Percentiles rank a stretch among this genome's conserved stretches.
Evolutionary conservation across 306 rosid genomes (phyloP).

Genomic region (Geum urbanum): DNA sequence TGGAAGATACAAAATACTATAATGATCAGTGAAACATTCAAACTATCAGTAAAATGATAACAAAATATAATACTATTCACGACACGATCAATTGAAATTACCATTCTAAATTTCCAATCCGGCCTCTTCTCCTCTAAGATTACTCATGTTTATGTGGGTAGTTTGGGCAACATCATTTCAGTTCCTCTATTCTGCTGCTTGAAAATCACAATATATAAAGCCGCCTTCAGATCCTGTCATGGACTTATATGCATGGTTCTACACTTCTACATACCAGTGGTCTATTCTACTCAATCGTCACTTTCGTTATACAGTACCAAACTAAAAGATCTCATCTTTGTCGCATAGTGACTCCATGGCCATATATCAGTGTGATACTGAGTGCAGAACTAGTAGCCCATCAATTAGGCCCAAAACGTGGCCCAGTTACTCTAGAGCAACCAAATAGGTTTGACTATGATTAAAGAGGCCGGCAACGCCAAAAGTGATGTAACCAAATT

Average conservation of each 20-base stretch:
- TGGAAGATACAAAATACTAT: background rate
- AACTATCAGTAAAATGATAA: background rate
- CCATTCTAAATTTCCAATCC: background rate
- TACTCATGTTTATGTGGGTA: background rate
- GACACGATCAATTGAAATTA: background rate
- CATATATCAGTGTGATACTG: too few relatives aligned
- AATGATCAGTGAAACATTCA: background rate
- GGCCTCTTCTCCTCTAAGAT: background rate
- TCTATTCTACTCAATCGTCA: background rate
- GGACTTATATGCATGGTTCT: background rate
- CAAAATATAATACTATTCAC: background rate
- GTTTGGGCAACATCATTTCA: background rate
- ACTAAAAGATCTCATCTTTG: background rate
- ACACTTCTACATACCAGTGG: background rate
- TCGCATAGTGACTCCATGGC: background rate
- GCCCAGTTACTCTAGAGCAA: too few relatives aligned
- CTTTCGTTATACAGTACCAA: background rate
- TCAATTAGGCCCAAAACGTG: too few relatives aligned
- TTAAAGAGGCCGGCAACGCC: too few relatives aligned
- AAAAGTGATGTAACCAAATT: too few relatives aligned
- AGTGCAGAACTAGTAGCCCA: too few relatives aligned
- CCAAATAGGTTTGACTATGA: too few relatives aligned
- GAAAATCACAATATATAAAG: background rate
- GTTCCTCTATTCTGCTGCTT: background rate
- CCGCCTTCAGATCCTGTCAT: constrained; percentile 2